phyloP scores from a whole-genome alignment of 495 filamentous ascomycete genomes.

The Podospora didyma region DNA sequence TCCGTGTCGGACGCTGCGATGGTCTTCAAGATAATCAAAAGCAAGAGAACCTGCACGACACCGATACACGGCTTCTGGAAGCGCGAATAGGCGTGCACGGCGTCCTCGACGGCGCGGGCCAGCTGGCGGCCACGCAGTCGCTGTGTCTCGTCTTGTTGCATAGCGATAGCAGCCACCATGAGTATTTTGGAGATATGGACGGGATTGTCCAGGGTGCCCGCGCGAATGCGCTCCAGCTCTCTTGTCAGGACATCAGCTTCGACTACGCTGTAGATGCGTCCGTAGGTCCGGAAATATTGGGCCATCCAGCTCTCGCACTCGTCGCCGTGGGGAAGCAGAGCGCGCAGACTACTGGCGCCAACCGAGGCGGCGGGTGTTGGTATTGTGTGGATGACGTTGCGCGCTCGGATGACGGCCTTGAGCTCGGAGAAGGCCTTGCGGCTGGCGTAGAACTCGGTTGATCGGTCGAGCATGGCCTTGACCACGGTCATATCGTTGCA shows the following conservation, averaged over 20 bases:
- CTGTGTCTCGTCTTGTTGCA: constrained; percentile 16
- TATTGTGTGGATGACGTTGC: neutral
- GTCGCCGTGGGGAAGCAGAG: constrained; percentile 13
- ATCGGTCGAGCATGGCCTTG: constrained; percentile 16
- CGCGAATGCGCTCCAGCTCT: constrained; percentile 11
- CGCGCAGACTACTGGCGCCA: constrained; percentile 2
- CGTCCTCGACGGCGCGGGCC: constrained; percentile 14
- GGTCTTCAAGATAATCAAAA: constrained; percentile 13
- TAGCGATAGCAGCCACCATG: constrained; percentile 15
- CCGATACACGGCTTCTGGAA: constrained; percentile 24
- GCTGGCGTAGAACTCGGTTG: constrained; percentile 12
- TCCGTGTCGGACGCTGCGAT: constrained; percentile 22
- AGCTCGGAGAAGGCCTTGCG: constrained; percentile 18
- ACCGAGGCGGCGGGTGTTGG: neutral
- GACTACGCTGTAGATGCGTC: constrained; percentile 18
- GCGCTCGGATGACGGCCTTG: constrained; percentile 5
- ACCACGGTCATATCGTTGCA: constrained; percentile 16
- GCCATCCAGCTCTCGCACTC: constrained; percentile 10
- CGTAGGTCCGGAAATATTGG: constrained; percentile 12
- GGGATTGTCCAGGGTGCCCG: constrained; percentile 7
- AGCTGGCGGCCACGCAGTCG: constrained; percentile 10
- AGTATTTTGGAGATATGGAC: constrained; percentile 13
- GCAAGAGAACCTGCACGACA: constrained; percentile 17
- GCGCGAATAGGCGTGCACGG: constrained; percentile 4
- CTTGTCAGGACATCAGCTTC: constrained; percentile 6